phyloP scores from a whole-genome alignment of 495 filamentous ascomycete genomes.

The Neurospora sp. region DNA sequence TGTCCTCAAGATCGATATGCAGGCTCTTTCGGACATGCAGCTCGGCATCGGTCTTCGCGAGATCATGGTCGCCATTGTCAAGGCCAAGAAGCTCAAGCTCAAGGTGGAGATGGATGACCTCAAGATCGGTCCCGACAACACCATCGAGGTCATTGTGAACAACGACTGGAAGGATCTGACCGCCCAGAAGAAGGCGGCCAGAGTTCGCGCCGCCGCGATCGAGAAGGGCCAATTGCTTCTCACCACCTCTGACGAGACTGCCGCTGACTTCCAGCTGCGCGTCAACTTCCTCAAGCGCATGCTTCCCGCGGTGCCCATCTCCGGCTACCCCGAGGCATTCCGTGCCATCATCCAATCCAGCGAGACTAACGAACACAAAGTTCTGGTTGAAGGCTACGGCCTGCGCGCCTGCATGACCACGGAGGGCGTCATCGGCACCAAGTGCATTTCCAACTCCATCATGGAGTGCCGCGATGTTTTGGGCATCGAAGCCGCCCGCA shows the following conservation, averaged over 20 bases:
- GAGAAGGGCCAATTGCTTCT: slow-evolving; percentile 18
- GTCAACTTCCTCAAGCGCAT: slow-evolving; percentile 75
- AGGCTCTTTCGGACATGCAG: slow-evolving; percentile 65
- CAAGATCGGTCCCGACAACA: slow-evolving; percentile 21
- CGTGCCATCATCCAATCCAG: slow-evolving; percentile 77
- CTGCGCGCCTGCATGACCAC: slow-evolving; percentile 84
- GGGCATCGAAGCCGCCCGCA: slow-evolving; percentile 88
- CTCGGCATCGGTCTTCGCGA: slow-evolving; percentile 62
- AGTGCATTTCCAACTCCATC: slow-evolving; percentile 71
- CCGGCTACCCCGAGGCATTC: slow-evolving; percentile 74
- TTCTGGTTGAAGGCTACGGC: slow-evolving; percentile 93
- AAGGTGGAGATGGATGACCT: slow-evolving; percentile 32
- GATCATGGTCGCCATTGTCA: slow-evolving; percentile 62
- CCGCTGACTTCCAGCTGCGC: slow-evolving; percentile 65
- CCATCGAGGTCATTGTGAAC: slow-evolving; percentile 46
- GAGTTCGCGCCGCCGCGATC: slow-evolving; percentile 36
- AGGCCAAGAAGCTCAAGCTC: slow-evolving; percentile 74
- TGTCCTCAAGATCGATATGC: slow-evolving; percentile 63
- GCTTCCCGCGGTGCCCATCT: slow-evolving; percentile 68
- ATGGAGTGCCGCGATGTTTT: slow-evolving; percentile 90
- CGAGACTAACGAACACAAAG: slow-evolving; percentile 48
- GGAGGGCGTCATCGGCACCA: slow-evolving; percentile 67
- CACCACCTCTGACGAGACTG: slow-evolving; percentile 31
- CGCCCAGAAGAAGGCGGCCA: slow-evolving; percentile 36
- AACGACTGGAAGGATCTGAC: slow-evolving; percentile 37